phyloP scores from a whole-genome alignment of 176 grass and related monocot genomes.

The Eragrostis nindensis region DNA sequence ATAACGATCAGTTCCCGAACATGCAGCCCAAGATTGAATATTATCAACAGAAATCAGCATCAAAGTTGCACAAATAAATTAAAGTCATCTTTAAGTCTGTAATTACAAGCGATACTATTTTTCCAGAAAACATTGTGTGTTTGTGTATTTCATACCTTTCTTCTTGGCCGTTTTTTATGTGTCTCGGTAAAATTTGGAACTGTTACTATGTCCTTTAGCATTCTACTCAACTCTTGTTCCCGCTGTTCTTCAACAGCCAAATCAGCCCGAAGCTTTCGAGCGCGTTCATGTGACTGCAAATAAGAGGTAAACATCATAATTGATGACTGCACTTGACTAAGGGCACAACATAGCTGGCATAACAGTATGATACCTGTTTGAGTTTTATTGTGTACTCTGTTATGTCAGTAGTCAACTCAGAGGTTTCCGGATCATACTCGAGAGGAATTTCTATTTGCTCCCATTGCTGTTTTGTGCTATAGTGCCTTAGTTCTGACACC shows the following conservation, averaged over 20 bases:
- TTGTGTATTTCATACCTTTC: constrained; percentile 54
- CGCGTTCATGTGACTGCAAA: constrained; percentile 79
- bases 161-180: constrained; percentile 52
- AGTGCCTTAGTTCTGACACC: constrained; percentile 45
- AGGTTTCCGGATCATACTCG: constrained; percentile 46
- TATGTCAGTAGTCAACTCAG: constrained; percentile 54
- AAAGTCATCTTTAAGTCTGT: neutral
- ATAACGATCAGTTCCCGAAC: neutral
- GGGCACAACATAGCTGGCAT: neutral
- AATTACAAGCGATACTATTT: neutral
- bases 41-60: constrained; percentile 23
- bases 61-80: constrained; percentile 5
- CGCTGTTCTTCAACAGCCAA: constrained; percentile 88
- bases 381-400: constrained; percentile 78
- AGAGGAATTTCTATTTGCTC: constrained; percentile 41
- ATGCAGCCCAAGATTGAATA: neutral
- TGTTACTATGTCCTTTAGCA: constrained; percentile 75
- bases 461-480: constrained; percentile 30
- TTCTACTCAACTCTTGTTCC: constrained; percentile 78
- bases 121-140: no score
- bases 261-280: constrained; percentile 74
- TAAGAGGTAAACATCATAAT: constrained; percentile 34
- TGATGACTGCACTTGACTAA: constrained; percentile 2
- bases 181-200: constrained; percentile 53
- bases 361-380: constrained; percentile 57